phyloP scores from a whole-genome alignment of 2,329 filamentous ascomycete genomes.

The Microcyclosporella mali region DNA sequence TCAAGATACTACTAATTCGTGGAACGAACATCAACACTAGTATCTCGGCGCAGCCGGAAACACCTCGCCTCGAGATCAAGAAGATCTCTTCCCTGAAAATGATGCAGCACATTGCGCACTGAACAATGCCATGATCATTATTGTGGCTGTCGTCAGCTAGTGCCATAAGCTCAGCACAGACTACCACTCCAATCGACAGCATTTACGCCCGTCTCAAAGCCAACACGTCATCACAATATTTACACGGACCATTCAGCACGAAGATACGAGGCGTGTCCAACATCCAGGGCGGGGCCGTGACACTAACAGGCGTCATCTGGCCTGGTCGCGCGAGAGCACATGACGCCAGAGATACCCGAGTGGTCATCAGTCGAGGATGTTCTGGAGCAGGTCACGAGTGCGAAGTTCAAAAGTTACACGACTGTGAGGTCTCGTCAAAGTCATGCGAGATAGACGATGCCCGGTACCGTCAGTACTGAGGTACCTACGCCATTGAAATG shows the following conservation, averaged over 20 bases:
- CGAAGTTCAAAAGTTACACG: constrained; percentile 32
- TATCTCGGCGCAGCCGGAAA: too few relatives aligned
- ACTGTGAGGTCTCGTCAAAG: constrained; percentile 19
- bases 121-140: background rate
- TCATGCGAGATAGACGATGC: background rate
- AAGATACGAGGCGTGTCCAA: constrained; percentile 23
- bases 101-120: background rate
- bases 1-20: too few relatives aligned
- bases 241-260: constrained; percentile 33
- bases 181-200: background rate
- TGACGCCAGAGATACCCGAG: constrained; percentile 32
- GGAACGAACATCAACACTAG: too few relatives aligned
- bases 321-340: constrained; percentile 30
- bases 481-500: constrained; percentile 39
- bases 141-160: too few relatives aligned
- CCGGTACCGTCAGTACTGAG: constrained; percentile 4
- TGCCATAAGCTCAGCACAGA: background rate
- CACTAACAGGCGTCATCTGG: constrained; percentile 31
- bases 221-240: constrained; percentile 11
- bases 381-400: constrained; percentile 26
- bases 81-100: background rate
- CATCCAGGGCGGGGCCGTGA: constrained; percentile 20
- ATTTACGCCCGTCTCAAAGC: background rate
- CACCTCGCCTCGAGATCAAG: too few relatives aligned
- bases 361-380: constrained; percentile 27